These are phyloP conservation scores for Fusarium setosum DNA, from an alignment of 2,329 filamentous ascomycete genomes.

Conservation along the genomic window DNA sequence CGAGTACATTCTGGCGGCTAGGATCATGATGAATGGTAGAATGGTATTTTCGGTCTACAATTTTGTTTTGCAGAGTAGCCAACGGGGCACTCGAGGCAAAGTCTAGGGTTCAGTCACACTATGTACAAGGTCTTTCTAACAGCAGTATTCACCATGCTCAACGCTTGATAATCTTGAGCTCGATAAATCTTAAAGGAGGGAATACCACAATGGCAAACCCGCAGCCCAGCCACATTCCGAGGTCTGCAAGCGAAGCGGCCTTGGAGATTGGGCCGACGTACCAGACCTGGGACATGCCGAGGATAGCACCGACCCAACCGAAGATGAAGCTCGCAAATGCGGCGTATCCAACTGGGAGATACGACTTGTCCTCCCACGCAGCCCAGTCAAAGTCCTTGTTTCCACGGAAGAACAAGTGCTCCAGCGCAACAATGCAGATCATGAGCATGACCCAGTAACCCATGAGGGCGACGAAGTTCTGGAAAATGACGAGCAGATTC, in stretches of 20 bases:
- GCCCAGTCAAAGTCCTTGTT: slow-evolving; percentile 55
- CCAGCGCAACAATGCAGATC: slow-evolving; percentile 58
- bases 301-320: slow-evolving; percentile 63
- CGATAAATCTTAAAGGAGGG: slow-evolving; percentile 42
- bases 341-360: slow-evolving; percentile 56
- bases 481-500: slow-evolving; percentile 64
- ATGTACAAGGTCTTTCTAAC: not conserved
- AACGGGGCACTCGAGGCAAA: no score
- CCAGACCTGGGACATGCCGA: slow-evolving; percentile 69
- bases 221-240: slow-evolving; percentile 69
- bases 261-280: slow-evolving; percentile 67
- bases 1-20: no score
- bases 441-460: slow-evolving; percentile 67
- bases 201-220: slow-evolving; percentile 67
- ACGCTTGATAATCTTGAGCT: slow-evolving; percentile 42
- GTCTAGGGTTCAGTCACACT: not conserved
- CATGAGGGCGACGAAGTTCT: slow-evolving; percentile 65
- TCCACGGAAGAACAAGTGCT: slow-evolving; percentile 57
- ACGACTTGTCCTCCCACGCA: slow-evolving; percentile 58
- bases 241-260: slow-evolving; percentile 61
- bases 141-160: slow-evolving; percentile 5
- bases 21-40: no score
- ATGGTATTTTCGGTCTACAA: no score
- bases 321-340: slow-evolving; percentile 57
- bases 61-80: no score